Conservation (phyloP, 345 rosid genomes). For the Eucalyptus sideroxylon region DNA sequence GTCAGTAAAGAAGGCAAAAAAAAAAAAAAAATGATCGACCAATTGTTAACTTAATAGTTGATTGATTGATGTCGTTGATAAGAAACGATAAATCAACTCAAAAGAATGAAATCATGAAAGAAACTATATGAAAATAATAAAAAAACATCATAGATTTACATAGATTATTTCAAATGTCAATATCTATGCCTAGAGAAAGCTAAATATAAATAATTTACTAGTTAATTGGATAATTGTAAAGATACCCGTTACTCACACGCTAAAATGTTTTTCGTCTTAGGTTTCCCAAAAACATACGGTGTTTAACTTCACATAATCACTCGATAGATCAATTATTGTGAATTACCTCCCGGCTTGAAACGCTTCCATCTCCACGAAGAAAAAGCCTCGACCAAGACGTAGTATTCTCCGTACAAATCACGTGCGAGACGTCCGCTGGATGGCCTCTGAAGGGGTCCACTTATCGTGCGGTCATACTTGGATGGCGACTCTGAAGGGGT, state of each 20-base stretch:
- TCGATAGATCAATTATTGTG: too few species aligned
- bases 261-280: neutral
- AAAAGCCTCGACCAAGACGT: too few species aligned
- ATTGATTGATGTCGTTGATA: neutral
- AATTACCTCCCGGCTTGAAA: too few species aligned
- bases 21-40: neutral
- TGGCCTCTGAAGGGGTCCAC: neutral
- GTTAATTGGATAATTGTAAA: too few species aligned
- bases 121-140: too few species aligned
- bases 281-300: neutral
- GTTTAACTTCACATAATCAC: neutral
- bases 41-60: neutral
- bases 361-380: too few species aligned
- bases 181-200: fast-evolving
- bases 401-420: too few species aligned
- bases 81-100: neutral
- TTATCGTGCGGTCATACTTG: neutral
- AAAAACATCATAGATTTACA: fast-evolving
- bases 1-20: neutral
- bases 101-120: too few species aligned
- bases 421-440: too few species aligned
- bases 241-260: neutral
- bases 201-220: too few species aligned
- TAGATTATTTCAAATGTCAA: fast-evolving
- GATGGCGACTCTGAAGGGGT: neutral